These are phyloP conservation scores for Furcasterigmium sp. DNA, from an alignment of 2,329 filamentous ascomycete species.

Conservation along the genomic window DNA sequence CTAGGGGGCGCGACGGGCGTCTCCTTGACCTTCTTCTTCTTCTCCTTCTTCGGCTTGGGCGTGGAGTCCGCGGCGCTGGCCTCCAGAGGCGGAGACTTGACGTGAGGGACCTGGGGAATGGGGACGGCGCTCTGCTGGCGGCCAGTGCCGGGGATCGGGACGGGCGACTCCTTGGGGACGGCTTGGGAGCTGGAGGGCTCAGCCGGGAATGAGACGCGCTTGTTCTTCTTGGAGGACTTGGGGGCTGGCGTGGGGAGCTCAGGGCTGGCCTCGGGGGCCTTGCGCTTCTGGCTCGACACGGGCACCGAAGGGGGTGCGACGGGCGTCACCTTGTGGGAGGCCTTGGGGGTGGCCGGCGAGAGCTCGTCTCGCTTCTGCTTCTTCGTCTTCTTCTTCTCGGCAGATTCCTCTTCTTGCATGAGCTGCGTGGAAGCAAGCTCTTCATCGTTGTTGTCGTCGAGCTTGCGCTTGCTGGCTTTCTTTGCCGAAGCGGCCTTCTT, in stretches of 20 bases:
- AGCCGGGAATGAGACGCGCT: slow-evolving; percentile 13
- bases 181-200: slow-evolving; percentile 13
- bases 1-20: slow-evolving; percentile 16
- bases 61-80: background rate
- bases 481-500: slow-evolving; percentile 6
- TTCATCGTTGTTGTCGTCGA: slow-evolving; percentile 28
- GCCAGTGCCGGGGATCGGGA: slow-evolving; percentile 10
- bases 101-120: slow-evolving; percentile 1
- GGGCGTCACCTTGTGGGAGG: slow-evolving; percentile 15
- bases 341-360: slow-evolving; percentile 5
- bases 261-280: slow-evolving; percentile 13
- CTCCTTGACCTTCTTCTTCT: slow-evolving; percentile 15
- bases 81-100: background rate
- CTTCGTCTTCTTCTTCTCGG: slow-evolving; percentile 33
- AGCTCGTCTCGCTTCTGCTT: slow-evolving; percentile 24
- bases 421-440: slow-evolving; percentile 27
- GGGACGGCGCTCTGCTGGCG: slow-evolving; percentile 7
- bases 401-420: slow-evolving; percentile 24
- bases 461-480: slow-evolving; percentile 13
- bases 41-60: slow-evolving; percentile 14
- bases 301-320: slow-evolving; percentile 25
- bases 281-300: slow-evolving; percentile 8
- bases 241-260: slow-evolving; percentile 15
- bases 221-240: slow-evolving; percentile 24
- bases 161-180: slow-evolving; percentile 20